These are phyloP conservation scores for Trichoderma arundinaceum DNA, from an alignment of 2,329 filamentous ascomycete species.

Conservation along the genomic window DNA sequence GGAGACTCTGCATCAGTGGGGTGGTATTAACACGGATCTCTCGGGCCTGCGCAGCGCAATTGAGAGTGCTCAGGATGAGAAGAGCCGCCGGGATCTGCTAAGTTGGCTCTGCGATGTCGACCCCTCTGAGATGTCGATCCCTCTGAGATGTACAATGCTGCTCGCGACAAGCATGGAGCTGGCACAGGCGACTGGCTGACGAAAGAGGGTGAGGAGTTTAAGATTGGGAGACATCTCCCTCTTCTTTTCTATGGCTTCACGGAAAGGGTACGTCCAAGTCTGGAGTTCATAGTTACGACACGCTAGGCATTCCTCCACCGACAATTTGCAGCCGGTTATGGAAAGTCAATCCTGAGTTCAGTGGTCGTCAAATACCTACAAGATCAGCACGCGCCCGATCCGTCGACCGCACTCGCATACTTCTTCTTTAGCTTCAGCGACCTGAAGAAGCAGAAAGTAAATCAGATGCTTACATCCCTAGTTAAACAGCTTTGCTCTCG, in stretches of 20 bases:
- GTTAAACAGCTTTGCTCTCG: too few relatives aligned
- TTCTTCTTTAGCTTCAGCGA: too few relatives aligned
- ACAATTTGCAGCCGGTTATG: too few relatives aligned
- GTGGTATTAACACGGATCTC: background rate
- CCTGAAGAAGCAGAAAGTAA: too few relatives aligned
- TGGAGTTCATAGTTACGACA: too few relatives aligned
- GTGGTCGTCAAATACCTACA: too few relatives aligned
- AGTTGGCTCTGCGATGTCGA: background rate
- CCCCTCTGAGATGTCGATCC: background rate
- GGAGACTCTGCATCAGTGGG: background rate
- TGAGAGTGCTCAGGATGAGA: background rate
- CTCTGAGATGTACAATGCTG: background rate
- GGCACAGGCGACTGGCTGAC: background rate
- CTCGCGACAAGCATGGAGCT: background rate
- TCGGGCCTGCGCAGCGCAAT: background rate
- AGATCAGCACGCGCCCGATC: too few relatives aligned
- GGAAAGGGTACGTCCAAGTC: background rate
- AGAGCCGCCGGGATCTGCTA: background rate
- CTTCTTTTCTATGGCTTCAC: slow-evolving; percentile 13
- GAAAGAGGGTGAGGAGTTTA: background rate
- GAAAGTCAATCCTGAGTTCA: too few relatives aligned
- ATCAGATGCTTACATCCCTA: too few relatives aligned
- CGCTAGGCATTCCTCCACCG: too few relatives aligned
- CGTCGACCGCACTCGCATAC: too few relatives aligned
- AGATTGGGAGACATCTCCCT: background rate